Percentiles rank a stretch among this genome's conserved stretches.
Evolutionary conservation across 2,329 filamentous ascomycete species (phyloP).

Genomic region (Exophiala sp.): DNA sequence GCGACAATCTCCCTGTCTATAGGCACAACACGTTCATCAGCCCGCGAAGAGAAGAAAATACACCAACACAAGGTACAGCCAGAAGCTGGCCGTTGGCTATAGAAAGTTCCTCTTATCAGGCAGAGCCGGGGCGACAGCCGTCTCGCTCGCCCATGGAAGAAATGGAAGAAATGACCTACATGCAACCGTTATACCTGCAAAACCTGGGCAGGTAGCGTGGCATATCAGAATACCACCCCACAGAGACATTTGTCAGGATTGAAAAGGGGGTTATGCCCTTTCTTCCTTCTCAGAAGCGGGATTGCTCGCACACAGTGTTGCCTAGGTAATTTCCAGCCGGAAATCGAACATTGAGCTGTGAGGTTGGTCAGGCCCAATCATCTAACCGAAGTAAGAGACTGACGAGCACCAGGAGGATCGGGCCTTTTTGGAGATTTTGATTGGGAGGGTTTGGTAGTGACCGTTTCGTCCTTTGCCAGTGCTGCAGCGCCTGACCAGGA

Average conservation of each 20-base stretch:
- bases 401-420: constrained; percentile 33
- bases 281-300: neutral
- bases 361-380: constrained; percentile 31
- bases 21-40: neutral
- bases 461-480: too few relatives aligned
- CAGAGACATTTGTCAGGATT: constrained; percentile 15
- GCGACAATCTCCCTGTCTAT: constrained; percentile 34
- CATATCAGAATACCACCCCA: constrained; percentile 35
- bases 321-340: constrained; percentile 31
- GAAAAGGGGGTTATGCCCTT: neutral
- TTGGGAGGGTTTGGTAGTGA: too few relatives aligned
- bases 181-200: constrained; percentile 36
- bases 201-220: constrained; percentile 31
- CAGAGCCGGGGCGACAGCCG: constrained; percentile 36
- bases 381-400: constrained; percentile 33
- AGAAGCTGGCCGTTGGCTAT: constrained; percentile 33
- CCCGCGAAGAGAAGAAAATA: neutral
- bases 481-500: too few relatives aligned
- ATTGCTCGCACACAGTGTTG: constrained; percentile 20
- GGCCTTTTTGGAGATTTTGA: constrained; percentile 29
- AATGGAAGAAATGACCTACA: too few relatives aligned
- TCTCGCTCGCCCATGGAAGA: constrained; percentile 41
- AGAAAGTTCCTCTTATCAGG: constrained; percentile 39
- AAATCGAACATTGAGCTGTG: constrained; percentile 28
- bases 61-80: neutral